phyloP scores from a whole-genome alignment of 164 flowering plant genomes.

The Stephania cephalantha region DNA sequence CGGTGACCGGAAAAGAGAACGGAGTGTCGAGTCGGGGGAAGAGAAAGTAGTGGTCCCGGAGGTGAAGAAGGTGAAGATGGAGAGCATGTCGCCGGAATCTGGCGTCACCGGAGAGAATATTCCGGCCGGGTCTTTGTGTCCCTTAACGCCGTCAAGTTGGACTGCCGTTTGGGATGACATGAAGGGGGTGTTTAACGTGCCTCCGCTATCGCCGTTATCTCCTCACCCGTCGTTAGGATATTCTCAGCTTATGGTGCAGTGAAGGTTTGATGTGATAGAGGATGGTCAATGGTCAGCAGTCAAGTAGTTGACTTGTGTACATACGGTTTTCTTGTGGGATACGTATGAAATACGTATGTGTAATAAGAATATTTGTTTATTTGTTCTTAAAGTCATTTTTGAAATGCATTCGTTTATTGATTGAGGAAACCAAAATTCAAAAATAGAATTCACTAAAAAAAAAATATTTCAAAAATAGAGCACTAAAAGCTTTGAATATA shows the following conservation, averaged over 20 bases:
- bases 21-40: constrained; percentile 7
- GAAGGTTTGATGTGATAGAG: neutral
- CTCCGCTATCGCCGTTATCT: constrained; percentile 35
- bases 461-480: no score
- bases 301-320: no score
- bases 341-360: no score
- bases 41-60: neutral
- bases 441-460: no score
- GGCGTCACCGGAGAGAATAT: neutral
- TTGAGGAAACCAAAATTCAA: no score
- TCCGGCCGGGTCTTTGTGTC: constrained; percentile 2
- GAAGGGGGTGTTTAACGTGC: constrained; percentile 32
- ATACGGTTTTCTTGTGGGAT: no score
- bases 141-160: constrained; percentile 39
- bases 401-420: no score
- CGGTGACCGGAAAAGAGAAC: constrained; percentile 15
- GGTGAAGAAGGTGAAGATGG: neutral
- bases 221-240: constrained; percentile 16
- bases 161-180: constrained; percentile 20
- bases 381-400: no score
- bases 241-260: constrained; percentile 24
- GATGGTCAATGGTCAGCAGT: neutral
- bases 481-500: no score
- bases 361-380: no score
- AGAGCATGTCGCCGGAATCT: constrained; percentile 3